Percentiles rank a stretch among this genome's conserved stretches.
phyloP scores from a whole-genome alignment of 441 rosid genomes.

The Pelargonium exstipulatum region DNA sequence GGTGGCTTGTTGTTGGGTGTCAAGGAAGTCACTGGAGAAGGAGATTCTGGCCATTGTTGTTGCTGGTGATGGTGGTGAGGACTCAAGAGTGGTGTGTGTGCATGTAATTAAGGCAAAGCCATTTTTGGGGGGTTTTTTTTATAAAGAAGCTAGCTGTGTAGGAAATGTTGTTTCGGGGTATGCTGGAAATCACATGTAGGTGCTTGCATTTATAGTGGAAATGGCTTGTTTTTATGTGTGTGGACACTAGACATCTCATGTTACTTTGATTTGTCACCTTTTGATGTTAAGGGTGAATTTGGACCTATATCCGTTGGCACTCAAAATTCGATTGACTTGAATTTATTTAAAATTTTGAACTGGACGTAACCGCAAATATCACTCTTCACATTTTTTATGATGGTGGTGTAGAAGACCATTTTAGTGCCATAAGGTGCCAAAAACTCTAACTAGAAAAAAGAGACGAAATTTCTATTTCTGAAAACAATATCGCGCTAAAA shows the following conservation, averaged over 20 bases:
- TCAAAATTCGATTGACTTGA: too few species aligned
- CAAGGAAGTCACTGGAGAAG: conserved; percentile 81
- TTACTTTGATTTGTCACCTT: conserved; percentile 50
- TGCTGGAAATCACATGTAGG: conserved; percentile 35
- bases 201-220: conserved; percentile 33
- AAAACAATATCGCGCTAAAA: too few species aligned
- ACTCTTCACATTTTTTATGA: too few species aligned
- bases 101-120: conserved; percentile 23
- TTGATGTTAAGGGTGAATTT: conserved; percentile 4
- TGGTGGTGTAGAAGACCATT: too few species aligned
- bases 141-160: neutral
- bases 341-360: too few species aligned
- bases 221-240: conserved; percentile 26
- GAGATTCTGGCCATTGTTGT: conserved; percentile 70
- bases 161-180: conserved; percentile 6
- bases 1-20: conserved; percentile 34
- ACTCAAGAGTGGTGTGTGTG: too few species aligned
- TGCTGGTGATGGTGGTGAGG: neutral
- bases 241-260: conserved; percentile 46
- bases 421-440: too few species aligned
- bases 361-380: too few species aligned
- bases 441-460: too few species aligned
- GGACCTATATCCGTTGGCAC: neutral
- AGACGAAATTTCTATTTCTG: too few species aligned
- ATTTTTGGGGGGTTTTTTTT: conserved; percentile 8